Percentiles rank a stretch among this genome's conserved stretches.
Conservation (phyloP, 2,329 filamentous ascomycete species). For the Aaosphaeria arxii region DNA sequence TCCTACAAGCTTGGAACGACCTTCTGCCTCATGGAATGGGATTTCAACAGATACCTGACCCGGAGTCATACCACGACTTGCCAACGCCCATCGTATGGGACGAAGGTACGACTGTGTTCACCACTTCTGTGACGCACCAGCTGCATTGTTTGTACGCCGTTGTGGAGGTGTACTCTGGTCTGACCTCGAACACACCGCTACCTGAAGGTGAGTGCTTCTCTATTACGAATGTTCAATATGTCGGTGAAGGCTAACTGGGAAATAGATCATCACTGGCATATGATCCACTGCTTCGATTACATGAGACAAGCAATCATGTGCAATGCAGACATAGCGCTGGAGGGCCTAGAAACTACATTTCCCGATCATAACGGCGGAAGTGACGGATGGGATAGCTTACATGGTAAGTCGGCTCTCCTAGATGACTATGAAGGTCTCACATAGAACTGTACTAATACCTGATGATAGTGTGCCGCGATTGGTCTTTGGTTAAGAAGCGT, state of each 20-base stretch:
- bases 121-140: slow-evolving; percentile 34
- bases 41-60: slow-evolving; percentile 28
- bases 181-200: slow-evolving; percentile 20
- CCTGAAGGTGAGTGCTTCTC: slow-evolving; percentile 11
- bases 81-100: slow-evolving; percentile 32
- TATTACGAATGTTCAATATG: too few species aligned
- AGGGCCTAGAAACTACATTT: slow-evolving; percentile 33
- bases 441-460: slow-evolving; percentile 4
- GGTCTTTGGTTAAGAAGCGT: slow-evolving; percentile 1
- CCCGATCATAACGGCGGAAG: slow-evolving; percentile 34
- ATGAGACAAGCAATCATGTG: slow-evolving; percentile 35
- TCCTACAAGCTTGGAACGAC: slow-evolving; percentile 31
- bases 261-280: slow-evolving; percentile 33
- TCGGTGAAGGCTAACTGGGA: too few species aligned
- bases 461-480: slow-evolving; percentile 5
- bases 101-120: slow-evolving; percentile 32
- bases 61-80: slow-evolving; percentile 27
- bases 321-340: slow-evolving; percentile 26
- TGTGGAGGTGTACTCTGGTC: slow-evolving; percentile 27
- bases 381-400: slow-evolving; percentile 36
- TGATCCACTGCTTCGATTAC: slow-evolving; percentile 38
- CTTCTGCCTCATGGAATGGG: slow-evolving; percentile 32
- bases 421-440: slow-evolving; percentile 10
- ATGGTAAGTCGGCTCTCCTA: slow-evolving; percentile 14
- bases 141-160: slow-evolving; percentile 34